phyloP scores from a whole-genome alignment of 768 basidiomycete genomes.

The Tylopilus cervinicoccineus region DNA sequence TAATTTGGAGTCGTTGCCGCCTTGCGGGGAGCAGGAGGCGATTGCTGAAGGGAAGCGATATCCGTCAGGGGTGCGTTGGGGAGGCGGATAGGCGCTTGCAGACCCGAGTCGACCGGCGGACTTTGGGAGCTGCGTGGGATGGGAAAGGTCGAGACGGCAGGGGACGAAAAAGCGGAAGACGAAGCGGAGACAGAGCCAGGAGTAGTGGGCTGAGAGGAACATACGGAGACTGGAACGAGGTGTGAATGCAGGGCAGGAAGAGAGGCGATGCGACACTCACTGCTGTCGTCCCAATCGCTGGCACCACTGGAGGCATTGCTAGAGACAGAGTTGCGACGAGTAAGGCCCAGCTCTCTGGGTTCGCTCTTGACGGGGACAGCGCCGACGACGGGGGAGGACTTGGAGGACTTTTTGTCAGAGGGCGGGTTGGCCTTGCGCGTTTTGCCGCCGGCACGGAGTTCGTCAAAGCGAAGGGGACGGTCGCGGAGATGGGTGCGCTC shows the following conservation, averaged over 20 bases:
- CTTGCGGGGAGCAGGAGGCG: constrained; percentile 32
- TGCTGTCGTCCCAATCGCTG: constrained; percentile 82
- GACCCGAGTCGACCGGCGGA: constrained; percentile 46
- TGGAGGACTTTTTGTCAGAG: constrained; percentile 31
- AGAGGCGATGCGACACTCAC: constrained; percentile 38
- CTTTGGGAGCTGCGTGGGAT: constrained; percentile 56
- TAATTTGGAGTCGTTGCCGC: constrained; percentile 31
- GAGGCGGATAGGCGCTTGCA: constrained; percentile 51
- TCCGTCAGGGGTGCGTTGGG: constrained; percentile 71
- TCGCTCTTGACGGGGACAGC: constrained; percentile 59
- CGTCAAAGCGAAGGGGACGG: constrained; percentile 81
- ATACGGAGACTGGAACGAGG: constrained; percentile 20
- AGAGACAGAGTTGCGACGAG: constrained; percentile 61
- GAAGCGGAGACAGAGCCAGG: constrained; percentile 54
- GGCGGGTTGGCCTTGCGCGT: constrained; percentile 48
- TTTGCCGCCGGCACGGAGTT: constrained; percentile 83
- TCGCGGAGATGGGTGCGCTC: constrained; percentile 85
- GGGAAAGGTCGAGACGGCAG: constrained; percentile 54
- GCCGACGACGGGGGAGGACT: constrained; percentile 35
- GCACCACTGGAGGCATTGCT: constrained; percentile 44
- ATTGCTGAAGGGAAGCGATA: constrained; percentile 50
- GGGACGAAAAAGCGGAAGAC: constrained; percentile 66
- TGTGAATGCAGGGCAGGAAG: neutral
- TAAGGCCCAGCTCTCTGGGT: constrained; percentile 46
- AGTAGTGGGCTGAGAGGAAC: constrained; percentile 33